Evolutionary conservation across 176 grass and related monocot genomes (phyloP).

Genomic region (Luzula sylvatica): DNA sequence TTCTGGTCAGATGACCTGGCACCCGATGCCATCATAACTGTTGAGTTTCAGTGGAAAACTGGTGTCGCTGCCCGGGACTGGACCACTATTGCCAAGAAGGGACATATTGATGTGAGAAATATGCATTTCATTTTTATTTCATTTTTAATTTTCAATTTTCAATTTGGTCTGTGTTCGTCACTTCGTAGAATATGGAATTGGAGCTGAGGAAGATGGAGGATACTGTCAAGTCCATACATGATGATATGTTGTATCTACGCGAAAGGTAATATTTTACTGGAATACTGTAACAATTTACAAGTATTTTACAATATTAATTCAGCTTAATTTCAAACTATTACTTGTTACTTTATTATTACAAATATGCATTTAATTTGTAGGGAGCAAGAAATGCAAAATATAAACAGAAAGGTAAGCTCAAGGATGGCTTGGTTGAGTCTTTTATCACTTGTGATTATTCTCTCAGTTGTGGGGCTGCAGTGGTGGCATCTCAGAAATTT

Average conservation of each 20-base stretch:
- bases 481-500: slow-evolving; percentile 74
- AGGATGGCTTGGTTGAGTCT: slow-evolving; percentile 68
- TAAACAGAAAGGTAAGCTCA: slow-evolving; percentile 68
- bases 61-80: slow-evolving; percentile 47
- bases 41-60: slow-evolving; percentile 64
- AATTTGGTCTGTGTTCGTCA: neutral
- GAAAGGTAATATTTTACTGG: slow-evolving; percentile 30
- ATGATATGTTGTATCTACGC: slow-evolving; percentile 60
- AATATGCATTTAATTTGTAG: no score
- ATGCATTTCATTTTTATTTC: no score
- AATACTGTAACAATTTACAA: neutral
- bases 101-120: slow-evolving; percentile 51
- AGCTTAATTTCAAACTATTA: no score
- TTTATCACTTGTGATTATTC: slow-evolving; percentile 49
- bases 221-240: slow-evolving; percentile 48
- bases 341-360: no score
- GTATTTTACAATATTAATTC: no score
- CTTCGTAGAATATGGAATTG: slow-evolving; percentile 43
- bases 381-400: slow-evolving; percentile 74
- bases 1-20: slow-evolving; percentile 45
- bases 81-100: slow-evolving; percentile 54
- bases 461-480: slow-evolving; percentile 62
- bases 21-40: slow-evolving; percentile 24
- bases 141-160: neutral
- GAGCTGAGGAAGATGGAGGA: slow-evolving; percentile 62